A percentile compares a stretch with the other conserved stretches of the same genome.
Conservation (phyloP, 768 basidiomycete genomes). For the Tricholoma furcatifolium region DNA sequence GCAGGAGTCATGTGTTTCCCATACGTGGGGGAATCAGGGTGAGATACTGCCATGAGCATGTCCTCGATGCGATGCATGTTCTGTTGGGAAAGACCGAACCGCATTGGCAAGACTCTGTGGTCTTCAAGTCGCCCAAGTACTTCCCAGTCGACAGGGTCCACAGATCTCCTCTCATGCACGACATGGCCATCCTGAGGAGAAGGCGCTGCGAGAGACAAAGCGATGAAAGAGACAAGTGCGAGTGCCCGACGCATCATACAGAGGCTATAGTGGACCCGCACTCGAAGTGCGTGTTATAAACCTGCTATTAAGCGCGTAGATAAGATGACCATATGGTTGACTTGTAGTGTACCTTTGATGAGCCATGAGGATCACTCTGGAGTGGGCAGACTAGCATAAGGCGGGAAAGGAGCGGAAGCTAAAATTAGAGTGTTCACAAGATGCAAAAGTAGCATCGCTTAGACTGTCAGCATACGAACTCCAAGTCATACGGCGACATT, state of each 20-base stretch:
- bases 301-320: not conserved
- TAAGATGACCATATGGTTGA: not conserved
- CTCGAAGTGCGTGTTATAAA: not conserved
- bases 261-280: not conserved
- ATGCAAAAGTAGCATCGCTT: too few relatives aligned
- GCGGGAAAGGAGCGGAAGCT: too few relatives aligned
- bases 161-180: conserved; percentile 26
- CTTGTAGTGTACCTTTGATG: not conserved
- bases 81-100: conserved; percentile 46
- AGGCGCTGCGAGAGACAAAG: conserved; percentile 18
- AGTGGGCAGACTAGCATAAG: too few relatives aligned
- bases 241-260: conserved; percentile 8
- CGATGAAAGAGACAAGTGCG: conserved; percentile 9
- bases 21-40: conserved; percentile 49
- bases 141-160: conserved; percentile 27
- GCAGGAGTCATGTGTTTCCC: conserved; percentile 48
- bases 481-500: too few relatives aligned
- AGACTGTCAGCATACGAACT: too few relatives aligned
- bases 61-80: conserved; percentile 46
- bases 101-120: conserved; percentile 38
- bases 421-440: too few relatives aligned
- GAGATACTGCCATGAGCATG: conserved; percentile 45
- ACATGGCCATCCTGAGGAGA: conserved; percentile 24
- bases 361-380: too few relatives aligned
- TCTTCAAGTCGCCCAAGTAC: conserved; percentile 21